A percentile compares a stretch with the other conserved stretches of the same genome.
Conservation (phyloP, 1,284 basidiomycete species). For the Naganishia albida region DNA sequence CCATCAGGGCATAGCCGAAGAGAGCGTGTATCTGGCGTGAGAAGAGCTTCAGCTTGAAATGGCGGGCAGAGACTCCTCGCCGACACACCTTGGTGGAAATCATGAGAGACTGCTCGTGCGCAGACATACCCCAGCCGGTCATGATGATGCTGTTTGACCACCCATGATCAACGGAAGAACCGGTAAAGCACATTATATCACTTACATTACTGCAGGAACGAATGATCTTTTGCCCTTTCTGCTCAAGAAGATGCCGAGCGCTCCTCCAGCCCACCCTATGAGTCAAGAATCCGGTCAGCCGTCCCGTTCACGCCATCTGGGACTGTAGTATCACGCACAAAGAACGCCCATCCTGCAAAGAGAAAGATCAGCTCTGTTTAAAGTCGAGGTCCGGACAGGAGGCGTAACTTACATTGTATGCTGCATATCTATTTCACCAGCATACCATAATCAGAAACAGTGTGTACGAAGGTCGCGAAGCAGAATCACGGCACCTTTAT, state of each 20-base stretch:
- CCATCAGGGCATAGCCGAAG: constrained; percentile 83
- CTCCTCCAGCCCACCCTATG: constrained; percentile 85
- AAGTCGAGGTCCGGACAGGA: too few relatives aligned
- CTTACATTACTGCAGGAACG: constrained; percentile 78
- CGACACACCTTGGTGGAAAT: constrained; percentile 72
- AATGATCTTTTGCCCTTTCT: constrained; percentile 81
- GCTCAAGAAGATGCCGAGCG: constrained; percentile 81
- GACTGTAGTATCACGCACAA: constrained; percentile 56
- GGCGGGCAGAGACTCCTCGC: not conserved
- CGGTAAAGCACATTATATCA: not conserved
- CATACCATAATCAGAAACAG: not conserved
- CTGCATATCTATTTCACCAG: constrained; percentile 66
- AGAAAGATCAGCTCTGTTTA: too few relatives aligned
- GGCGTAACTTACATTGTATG: constrained; percentile 76
- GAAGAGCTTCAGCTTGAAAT: constrained; percentile 26
- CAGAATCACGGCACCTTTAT: constrained; percentile 61
- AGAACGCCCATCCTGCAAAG: constrained; percentile 61
- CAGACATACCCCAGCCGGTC: constrained; percentile 94
- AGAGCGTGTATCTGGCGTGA: constrained; percentile 69
- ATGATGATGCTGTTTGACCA: constrained; percentile 66
- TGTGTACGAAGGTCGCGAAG: not conserved
- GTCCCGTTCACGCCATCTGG: not conserved
- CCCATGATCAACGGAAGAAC: not conserved
- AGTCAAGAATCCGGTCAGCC: constrained; percentile 8
- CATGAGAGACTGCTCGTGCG: constrained; percentile 81